Percentiles rank a stretch among this genome's conserved stretches.
Evolutionary conservation across 371 early-diverging fungal genomes (phyloP).

Genomic region (Batkoa obscura): DNA sequence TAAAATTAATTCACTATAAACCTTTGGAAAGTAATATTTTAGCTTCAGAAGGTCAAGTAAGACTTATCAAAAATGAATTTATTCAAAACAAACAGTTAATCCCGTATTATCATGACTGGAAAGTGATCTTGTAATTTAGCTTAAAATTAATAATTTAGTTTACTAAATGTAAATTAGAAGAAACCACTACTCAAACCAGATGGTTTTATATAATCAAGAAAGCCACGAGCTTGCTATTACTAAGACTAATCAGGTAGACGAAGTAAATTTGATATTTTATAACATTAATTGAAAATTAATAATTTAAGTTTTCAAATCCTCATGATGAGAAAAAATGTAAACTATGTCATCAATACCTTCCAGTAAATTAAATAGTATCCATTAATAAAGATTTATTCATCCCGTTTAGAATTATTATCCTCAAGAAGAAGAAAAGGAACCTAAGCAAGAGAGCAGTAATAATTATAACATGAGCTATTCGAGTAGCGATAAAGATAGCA

Average conservation of each 20-base stretch:
- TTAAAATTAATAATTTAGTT: neutral
- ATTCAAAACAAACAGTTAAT: too few species aligned
- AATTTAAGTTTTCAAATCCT: too few species aligned
- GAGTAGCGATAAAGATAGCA: conserved; percentile 1
- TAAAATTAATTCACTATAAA: neutral
- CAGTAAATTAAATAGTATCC: neutral
- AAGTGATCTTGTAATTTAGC: conserved; percentile 24
- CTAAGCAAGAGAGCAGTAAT: neutral
- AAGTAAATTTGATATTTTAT: too few species aligned
- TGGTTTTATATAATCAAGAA: conserved; percentile 13
- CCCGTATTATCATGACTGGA: conserved; percentile 22
- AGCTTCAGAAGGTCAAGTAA: too few species aligned
- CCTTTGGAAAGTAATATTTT: conserved; percentile 3
- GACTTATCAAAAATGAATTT: too few species aligned
- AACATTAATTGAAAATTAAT: too few species aligned
- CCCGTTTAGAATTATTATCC: neutral
- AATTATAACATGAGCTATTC: neutral
- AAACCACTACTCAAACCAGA: conserved; percentile 11
- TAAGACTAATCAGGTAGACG: too few species aligned
- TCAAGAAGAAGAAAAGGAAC: conserved; percentile 5
- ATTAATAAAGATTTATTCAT: neutral
- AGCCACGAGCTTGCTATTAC: conserved; percentile 7
- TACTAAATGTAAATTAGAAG: conserved; percentile 3
- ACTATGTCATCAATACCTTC: neutral
- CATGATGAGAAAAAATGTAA: neutral